These are phyloP conservation scores for Hypoxylon sp. DNA, from an alignment of 2,329 filamentous ascomycete genomes.

Conservation along the genomic window DNA sequence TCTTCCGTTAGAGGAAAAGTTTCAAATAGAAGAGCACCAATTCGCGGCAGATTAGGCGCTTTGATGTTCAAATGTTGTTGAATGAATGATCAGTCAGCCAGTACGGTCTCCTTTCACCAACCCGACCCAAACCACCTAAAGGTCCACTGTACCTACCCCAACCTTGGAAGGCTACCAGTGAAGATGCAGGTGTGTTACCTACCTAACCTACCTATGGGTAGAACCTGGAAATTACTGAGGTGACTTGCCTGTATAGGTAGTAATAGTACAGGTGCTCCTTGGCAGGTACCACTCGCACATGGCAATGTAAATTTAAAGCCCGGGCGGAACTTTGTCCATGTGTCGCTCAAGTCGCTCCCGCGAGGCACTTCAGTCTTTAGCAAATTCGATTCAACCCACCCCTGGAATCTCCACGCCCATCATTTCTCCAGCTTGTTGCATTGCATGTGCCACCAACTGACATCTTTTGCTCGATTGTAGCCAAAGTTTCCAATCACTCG, in stretches of 20 bases:
- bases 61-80: not conserved
- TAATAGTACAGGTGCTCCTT: constrained; percentile 18
- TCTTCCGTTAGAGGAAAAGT: constrained; percentile 23
- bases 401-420: constrained; percentile 33
- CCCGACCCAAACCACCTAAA: too few species aligned
- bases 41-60: constrained; percentile 5
- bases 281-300: constrained; percentile 29
- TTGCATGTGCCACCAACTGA: constrained; percentile 41
- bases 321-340: constrained; percentile 31
- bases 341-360: not conserved
- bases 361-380: constrained; percentile 20
- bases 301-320: constrained; percentile 7
- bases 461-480: constrained; percentile 19
- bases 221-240: too few species aligned
- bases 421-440: constrained; percentile 33
- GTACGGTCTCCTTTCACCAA: too few species aligned
- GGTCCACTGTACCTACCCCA: constrained; percentile 9
- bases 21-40: constrained; percentile 16
- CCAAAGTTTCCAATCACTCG: constrained; percentile 23
- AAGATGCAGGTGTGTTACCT: too few species aligned
- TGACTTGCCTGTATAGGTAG: constrained; percentile 26
- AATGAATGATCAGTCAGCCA: too few species aligned
- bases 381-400: constrained; percentile 24
- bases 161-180: not conserved
- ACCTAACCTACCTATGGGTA: too few species aligned